A percentile compares a stretch with the other conserved stretches of the same genome.
phyloP scores from a whole-genome alignment of 345 rosid genomes.

The Sonneratia caseolaris region DNA sequence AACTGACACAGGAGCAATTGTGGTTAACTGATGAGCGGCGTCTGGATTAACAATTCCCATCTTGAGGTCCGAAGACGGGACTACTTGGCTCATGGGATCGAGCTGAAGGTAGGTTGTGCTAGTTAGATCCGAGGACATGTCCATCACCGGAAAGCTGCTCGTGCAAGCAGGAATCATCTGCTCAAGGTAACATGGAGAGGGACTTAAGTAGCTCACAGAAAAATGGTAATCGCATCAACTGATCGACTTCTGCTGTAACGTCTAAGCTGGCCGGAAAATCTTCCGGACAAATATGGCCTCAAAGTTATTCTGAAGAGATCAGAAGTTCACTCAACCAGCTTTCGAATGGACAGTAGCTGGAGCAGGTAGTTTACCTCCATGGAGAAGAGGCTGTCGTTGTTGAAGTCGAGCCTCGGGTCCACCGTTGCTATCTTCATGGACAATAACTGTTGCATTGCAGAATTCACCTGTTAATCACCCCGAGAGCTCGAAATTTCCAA shows the following conservation, averaged over 20 bases:
- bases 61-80: slow-evolving; percentile 38
- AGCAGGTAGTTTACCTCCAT: slow-evolving; percentile 35
- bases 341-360: too few species aligned
- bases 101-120: slow-evolving; percentile 43
- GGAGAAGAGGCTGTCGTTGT: slow-evolving; percentile 35
- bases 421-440: slow-evolving; percentile 66
- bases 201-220: neutral
- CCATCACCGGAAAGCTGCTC: slow-evolving; percentile 33
- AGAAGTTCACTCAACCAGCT: too few species aligned
- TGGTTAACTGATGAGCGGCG: slow-evolving; percentile 31
- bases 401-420: slow-evolving; percentile 47
- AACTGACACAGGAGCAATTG: slow-evolving; percentile 34
- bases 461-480: neutral
- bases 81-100: slow-evolving; percentile 40
- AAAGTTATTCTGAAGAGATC: too few species aligned
- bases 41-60: slow-evolving; percentile 35
- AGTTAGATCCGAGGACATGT: slow-evolving; percentile 38
- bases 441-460: slow-evolving; percentile 32
- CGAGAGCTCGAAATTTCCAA: neutral
- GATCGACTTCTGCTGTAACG: too few species aligned
- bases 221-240: too few species aligned
- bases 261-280: too few species aligned
- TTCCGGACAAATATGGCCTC: too few species aligned
- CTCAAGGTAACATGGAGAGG: neutral
- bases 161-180: slow-evolving; percentile 32